Conservation (phyloP, 768 basidiomycete species). For the Tremella yokohamensis region DNA sequence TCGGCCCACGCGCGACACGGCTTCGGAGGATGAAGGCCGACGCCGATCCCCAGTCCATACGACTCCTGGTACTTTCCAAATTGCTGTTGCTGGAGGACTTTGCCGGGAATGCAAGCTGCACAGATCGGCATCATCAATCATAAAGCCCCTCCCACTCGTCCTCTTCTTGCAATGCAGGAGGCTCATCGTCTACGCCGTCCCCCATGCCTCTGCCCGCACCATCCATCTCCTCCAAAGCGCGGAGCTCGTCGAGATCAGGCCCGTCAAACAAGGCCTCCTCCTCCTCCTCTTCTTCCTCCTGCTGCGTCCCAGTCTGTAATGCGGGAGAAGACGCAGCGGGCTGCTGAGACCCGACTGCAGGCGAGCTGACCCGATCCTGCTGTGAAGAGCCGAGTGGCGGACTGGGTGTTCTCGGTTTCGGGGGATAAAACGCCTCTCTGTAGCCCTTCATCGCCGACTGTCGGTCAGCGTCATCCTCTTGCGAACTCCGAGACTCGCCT, state of each 20-base stretch:
- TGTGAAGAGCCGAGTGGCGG: constrained; percentile 22
- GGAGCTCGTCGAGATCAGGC: constrained; percentile 37
- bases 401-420: constrained; percentile 19
- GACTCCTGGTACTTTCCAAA: no score
- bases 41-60: no score
- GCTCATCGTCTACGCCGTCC: constrained; percentile 10
- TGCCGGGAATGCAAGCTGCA: no score
- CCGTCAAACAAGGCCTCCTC: constrained; percentile 34
- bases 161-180: constrained; percentile 19
- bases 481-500: constrained; percentile 58
- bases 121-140: constrained; percentile 19
- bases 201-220: constrained; percentile 6
- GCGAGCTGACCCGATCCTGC: not conserved
- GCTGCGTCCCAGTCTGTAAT: not conserved
- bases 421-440: constrained; percentile 39
- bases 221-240: constrained; percentile 72
- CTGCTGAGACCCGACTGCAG: not conserved
- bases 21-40: no score
- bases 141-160: constrained; percentile 47
- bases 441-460: constrained; percentile 40
- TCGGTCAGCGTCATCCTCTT: constrained; percentile 3
- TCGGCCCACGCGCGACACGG: no score
- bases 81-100: no score
- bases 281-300: constrained; percentile 39
- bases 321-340: constrained; percentile 8